Evolutionary conservation across 1,284 basidiomycete species (phyloP).

Genomic region (Austroboletus novae-zelandiae): DNA sequence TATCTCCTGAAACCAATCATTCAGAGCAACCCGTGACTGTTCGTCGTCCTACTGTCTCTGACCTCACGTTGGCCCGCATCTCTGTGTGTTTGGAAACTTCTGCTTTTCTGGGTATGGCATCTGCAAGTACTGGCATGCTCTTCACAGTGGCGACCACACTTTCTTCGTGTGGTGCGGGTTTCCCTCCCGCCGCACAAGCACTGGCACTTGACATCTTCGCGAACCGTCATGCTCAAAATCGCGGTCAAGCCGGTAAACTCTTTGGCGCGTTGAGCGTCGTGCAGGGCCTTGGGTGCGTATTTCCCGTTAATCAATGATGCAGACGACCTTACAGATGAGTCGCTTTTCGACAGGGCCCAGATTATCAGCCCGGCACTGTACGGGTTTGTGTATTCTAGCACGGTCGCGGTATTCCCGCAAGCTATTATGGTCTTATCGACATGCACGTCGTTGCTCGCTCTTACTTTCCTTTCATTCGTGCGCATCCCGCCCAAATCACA

Average conservation of each 20-base stretch:
- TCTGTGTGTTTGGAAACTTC: conserved; percentile 60
- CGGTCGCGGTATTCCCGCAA: conserved; percentile 45
- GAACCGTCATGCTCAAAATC: conserved; percentile 39
- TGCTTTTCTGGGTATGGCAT: conserved; percentile 50
- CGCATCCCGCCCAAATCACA: conserved; percentile 16
- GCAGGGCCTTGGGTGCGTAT: conserved; percentile 59
- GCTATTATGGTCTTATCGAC: conserved; percentile 41
- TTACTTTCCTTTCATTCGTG: conserved; percentile 37
- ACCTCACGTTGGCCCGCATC: conserved; percentile 57
- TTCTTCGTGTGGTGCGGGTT: conserved; percentile 55
- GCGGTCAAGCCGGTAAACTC: conserved; percentile 54
- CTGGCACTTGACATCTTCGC: conserved; percentile 64
- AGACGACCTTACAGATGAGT: no score
- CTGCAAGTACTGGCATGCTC: conserved; percentile 38
- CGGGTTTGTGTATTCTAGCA: conserved; percentile 46
- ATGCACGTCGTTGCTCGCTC: conserved; percentile 27
- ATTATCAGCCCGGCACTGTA: conserved; percentile 51
- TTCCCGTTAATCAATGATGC: neutral
- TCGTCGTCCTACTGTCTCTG: conserved; percentile 50
- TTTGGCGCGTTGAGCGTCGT: conserved; percentile 75
- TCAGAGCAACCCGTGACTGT: conserved; percentile 3
- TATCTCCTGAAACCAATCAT: conserved; percentile 5
- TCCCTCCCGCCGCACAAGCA: conserved; percentile 62
- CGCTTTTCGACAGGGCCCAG: conserved; percentile 32
- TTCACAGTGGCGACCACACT: conserved; percentile 52